Percentiles rank a stretch among this genome's conserved stretches.
phyloP scores from a whole-genome alignment of 1,284 basidiomycete species.

The Psilocybe mexicana region DNA sequence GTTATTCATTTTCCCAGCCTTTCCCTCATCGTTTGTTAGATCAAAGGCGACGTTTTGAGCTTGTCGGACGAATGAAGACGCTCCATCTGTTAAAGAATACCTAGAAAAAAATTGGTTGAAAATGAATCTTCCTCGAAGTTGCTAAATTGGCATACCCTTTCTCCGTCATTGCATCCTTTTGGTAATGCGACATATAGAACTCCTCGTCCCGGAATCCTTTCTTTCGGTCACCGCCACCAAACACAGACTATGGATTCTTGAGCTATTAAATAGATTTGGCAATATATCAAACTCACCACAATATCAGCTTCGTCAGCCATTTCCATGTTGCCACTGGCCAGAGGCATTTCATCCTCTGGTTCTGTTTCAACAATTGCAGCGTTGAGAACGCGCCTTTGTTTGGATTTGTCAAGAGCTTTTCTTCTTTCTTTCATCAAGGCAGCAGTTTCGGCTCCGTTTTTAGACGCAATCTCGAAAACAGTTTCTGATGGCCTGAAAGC shows the following conservation, averaged over 20 bases:
- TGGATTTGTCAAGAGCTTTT: slow-evolving; percentile 72
- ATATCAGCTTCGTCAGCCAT: slow-evolving; percentile 81
- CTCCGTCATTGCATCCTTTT: slow-evolving; percentile 83
- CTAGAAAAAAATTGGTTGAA: slow-evolving; percentile 38
- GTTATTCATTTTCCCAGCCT: slow-evolving; percentile 63
- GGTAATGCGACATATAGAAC: slow-evolving; percentile 92
- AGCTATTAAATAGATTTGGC: slow-evolving; percentile 1
- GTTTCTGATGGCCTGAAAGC: slow-evolving; percentile 89
- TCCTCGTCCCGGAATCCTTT: slow-evolving; percentile 75
- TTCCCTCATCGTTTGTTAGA: slow-evolving; percentile 79
- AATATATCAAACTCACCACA: slow-evolving; percentile 48
- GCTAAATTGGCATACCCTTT: slow-evolving; percentile 64
- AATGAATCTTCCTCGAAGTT: not conserved
- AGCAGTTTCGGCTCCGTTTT: slow-evolving; percentile 69
- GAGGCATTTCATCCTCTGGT: slow-evolving; percentile 33
- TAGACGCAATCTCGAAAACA: slow-evolving; percentile 86
- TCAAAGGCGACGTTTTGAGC: slow-evolving; percentile 83
- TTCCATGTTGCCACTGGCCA: slow-evolving; percentile 40
- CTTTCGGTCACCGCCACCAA: slow-evolving; percentile 58
- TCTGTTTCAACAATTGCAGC: slow-evolving; percentile 42
- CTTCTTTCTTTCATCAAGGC: slow-evolving; percentile 89
- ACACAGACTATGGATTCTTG: slow-evolving; percentile 60
- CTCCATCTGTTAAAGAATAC: slow-evolving; percentile 85
- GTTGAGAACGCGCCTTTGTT: slow-evolving; percentile 44
- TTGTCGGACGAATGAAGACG: slow-evolving; percentile 85